Base-by-base conservation (phyloP, 2,329 filamentous ascomycete genomes). In the Xylaria sp. region DNA sequence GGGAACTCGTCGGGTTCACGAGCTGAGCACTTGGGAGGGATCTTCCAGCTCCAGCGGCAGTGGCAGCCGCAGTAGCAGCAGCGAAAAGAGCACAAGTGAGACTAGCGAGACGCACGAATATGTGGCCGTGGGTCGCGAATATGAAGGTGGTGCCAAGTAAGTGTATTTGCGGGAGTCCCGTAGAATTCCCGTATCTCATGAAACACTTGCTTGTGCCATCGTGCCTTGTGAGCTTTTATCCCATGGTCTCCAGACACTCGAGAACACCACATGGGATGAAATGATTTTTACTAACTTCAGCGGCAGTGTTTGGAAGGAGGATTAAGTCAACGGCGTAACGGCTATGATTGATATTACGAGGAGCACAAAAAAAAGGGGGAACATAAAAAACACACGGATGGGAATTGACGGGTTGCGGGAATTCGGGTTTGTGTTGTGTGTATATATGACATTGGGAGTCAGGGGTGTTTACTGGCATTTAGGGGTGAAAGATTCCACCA, bases 1-100 rank as follows among this genome's bases (percentile, higher is more conserved):
- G 84, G 92, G 92, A 9, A 83, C 92, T 59, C 80, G 86, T 62
- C 78, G 78, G 59, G 84, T 87, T 13, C 79, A 84, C 57, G 79
- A 84, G 71, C 74, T 85, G 52, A 79, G 78, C 53, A 72, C 78
- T 1, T 84, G 81, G 81, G 81, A 83, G 69, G 75, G 76, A 65
- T 75, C 74, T 4, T 73, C 72, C 51, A 74, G 74, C 49, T 61
- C 64, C 7, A 74, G 65, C 54, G 63, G 69, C n/a, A 66, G 67
- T 57, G 67, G 67, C 8, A 67, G 67, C 19, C 70, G 70, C 18
- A 59, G 47, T 8, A 23, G 18, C 47, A 60, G 69, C 53, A 55
- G 62, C 6, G 68, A 67, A 50, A 66, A 71, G 37, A 67, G 67
- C 57, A 67, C 67, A 6, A 68, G 68, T 16, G 71, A 71, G 19